A percentile compares a stretch with the other conserved stretches of the same genome.
Conservation (phyloP, 2,329 filamentous ascomycete genomes). For the Moelleriella libera region DNA sequence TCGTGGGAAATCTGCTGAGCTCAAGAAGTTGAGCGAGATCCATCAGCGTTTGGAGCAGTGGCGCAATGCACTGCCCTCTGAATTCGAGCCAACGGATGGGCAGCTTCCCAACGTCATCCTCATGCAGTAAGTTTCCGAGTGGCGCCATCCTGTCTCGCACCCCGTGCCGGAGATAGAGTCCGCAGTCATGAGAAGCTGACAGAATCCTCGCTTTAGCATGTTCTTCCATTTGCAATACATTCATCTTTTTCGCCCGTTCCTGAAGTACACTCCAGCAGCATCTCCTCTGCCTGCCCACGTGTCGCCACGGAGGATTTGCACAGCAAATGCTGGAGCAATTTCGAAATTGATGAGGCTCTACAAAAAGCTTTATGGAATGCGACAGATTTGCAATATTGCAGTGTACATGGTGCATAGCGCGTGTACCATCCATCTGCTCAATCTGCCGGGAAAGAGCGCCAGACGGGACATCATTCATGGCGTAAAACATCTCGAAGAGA, state of each 20-base stretch:
- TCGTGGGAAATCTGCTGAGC: conserved; percentile 64
- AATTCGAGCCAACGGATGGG: conserved; percentile 81
- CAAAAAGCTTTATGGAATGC: conserved; percentile 78
- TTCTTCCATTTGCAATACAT: conserved; percentile 94
- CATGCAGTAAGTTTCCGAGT: conserved; percentile 56
- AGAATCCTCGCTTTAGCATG: conserved; percentile 49
- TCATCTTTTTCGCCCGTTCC: conserved; percentile 86
- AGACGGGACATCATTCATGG: conserved; percentile 82
- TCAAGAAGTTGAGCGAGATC: conserved; percentile 86
- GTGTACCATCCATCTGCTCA: conserved; percentile 87
- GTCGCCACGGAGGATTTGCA: conserved; percentile 81
- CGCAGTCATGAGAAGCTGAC: conserved; percentile 8
- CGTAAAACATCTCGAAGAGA: conserved; percentile 84
- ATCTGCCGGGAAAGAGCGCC: conserved; percentile 83
- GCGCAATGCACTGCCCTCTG: conserved; percentile 69
- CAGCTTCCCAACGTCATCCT: conserved; percentile 70
- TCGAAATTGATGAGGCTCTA: conserved; percentile 92
- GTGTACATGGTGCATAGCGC: conserved; percentile 93
- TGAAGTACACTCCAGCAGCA: conserved; percentile 71
- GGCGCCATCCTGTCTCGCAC: neutral
- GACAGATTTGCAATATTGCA: conserved; percentile 91
- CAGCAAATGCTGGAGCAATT: conserved; percentile 75
- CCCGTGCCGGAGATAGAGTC: neutral
- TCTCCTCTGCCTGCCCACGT: conserved; percentile 79
- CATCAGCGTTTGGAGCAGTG: conserved; percentile 83